Conservation (phyloP, 805 yeast species). For the Saccharomycopsis sp. region DNA sequence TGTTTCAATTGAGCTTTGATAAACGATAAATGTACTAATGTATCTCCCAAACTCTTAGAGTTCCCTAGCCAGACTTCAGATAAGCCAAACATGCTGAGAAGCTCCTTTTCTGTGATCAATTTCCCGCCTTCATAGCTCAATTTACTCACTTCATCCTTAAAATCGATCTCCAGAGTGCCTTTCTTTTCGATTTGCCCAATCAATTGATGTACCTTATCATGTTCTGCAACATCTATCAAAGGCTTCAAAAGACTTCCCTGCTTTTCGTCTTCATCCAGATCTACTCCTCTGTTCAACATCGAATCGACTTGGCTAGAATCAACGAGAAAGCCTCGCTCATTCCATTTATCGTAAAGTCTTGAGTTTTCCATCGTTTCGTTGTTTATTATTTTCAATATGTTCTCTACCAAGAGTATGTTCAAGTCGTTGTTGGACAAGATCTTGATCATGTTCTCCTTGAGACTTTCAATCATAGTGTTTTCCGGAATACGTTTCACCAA, state of each 20-base stretch:
- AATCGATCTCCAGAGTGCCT: constrained; percentile 13
- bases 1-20: background rate
- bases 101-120: constrained; percentile 28
- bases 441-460: constrained; percentile 52
- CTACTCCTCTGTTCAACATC: constrained; percentile 24
- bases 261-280: constrained; percentile 10
- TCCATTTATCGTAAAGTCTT: constrained; percentile 25
- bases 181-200: constrained; percentile 17
- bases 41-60: constrained; percentile 26
- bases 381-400: constrained; percentile 49
- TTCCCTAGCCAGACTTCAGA: constrained; percentile 27
- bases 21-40: constrained; percentile 16
- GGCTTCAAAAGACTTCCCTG: constrained; percentile 1
- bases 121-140: background rate
- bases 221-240: background rate
- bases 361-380: constrained; percentile 41
- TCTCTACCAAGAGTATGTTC: constrained; percentile 44
- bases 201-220: background rate
- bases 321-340: constrained; percentile 31
- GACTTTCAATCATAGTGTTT: constrained; percentile 55
- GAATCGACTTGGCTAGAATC: constrained; percentile 22
- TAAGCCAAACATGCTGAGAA: constrained; percentile 26
- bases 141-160: background rate
- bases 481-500: constrained; percentile 61
- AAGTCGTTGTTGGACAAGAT: constrained; percentile 61